A percentile compares a stretch with the other conserved stretches of the same genome.
Conservation (phyloP, 192 early-diverging fungal species). For the Mortierella claussenii region DNA sequence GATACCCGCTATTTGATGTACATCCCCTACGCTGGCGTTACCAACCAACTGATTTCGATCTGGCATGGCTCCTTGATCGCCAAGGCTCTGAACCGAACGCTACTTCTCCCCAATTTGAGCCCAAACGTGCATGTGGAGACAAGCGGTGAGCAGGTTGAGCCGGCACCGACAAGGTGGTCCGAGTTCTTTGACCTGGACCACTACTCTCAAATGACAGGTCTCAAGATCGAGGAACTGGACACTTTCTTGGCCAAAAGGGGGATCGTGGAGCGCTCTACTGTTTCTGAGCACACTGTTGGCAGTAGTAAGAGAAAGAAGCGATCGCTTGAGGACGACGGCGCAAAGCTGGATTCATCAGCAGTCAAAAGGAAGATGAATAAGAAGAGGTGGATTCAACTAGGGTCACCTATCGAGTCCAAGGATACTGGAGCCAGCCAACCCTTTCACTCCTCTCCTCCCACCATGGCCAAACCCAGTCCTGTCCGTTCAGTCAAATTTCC, state of each 20-base stretch:
- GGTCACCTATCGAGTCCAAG: background rate
- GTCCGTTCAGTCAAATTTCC: too few species aligned
- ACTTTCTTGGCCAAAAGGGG: conserved; percentile 23
- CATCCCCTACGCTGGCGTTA: conserved; percentile 44
- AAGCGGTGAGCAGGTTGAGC: conserved; percentile 2
- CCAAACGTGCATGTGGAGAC: conserved; percentile 41
- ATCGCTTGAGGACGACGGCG: background rate
- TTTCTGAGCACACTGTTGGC: background rate
- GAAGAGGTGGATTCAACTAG: conserved; percentile 31
- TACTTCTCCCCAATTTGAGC: conserved; percentile 41
- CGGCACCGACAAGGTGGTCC: conserved; percentile 33
- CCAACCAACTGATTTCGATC: conserved; percentile 46
- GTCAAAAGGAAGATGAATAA: conserved; percentile 10
- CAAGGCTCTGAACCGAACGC: conserved; percentile 42
- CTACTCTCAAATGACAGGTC: conserved; percentile 12
- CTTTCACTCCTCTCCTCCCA: background rate
- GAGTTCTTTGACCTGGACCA: conserved; percentile 38
- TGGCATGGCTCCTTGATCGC: conserved; percentile 49
- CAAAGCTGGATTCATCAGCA: background rate
- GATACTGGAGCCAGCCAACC: conserved; percentile 2
- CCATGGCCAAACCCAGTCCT: too few species aligned
- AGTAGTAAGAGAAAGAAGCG: background rate
- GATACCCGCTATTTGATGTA: conserved; percentile 37
- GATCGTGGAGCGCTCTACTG: conserved; percentile 14
- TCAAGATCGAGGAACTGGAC: conserved; percentile 38